Percentiles rank a stretch among this genome's conserved stretches.
These are phyloP conservation scores for Curvularia sp. DNA, from an alignment of 2,329 filamentous ascomycete species.

Conservation along the genomic window DNA sequence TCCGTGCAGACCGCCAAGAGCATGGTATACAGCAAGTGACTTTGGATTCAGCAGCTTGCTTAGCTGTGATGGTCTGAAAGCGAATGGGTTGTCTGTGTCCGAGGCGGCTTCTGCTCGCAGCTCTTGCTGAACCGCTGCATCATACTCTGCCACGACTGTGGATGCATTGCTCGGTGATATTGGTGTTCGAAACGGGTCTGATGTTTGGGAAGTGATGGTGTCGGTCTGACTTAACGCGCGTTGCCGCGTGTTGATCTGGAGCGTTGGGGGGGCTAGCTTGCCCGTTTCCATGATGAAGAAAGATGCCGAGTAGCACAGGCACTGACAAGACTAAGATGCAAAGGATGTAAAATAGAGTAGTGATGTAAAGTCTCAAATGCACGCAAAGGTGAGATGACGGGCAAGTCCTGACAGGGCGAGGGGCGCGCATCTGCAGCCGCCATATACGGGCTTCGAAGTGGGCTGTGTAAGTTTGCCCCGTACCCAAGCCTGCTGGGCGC, in stretches of 20 bases:
- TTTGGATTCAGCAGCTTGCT: slow-evolving; percentile 62
- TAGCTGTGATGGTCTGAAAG: slow-evolving; percentile 62
- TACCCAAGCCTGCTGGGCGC: slow-evolving; percentile 18
- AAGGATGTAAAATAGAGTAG: neutral
- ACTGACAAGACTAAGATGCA: neutral
- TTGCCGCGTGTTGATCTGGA: slow-evolving; percentile 38
- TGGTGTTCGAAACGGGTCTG: slow-evolving; percentile 35
- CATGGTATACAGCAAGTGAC: slow-evolving; percentile 57
- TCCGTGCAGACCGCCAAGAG: slow-evolving; percentile 62
- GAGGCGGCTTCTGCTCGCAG: slow-evolving; percentile 39
- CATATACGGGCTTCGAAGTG: slow-evolving; percentile 19
- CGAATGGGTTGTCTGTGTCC: slow-evolving; percentile 57
- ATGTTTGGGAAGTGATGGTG: slow-evolving; percentile 34
- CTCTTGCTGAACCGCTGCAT: slow-evolving; percentile 32
- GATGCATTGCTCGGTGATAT: slow-evolving; percentile 36
- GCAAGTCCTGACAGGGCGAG: slow-evolving; percentile 4
- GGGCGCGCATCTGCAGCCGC: slow-evolving; percentile 11
- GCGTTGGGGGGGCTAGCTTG: slow-evolving; percentile 35
- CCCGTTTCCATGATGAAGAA: slow-evolving; percentile 31
- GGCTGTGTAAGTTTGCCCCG: slow-evolving; percentile 26
- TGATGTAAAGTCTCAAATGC: neutral
- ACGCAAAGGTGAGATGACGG: slow-evolving; percentile 2
- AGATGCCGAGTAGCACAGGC: neutral
- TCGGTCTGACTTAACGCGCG: slow-evolving; percentile 35
- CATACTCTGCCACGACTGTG: slow-evolving; percentile 42